Percentiles rank a stretch among this genome's conserved stretches.
These are phyloP conservation scores for Beauveria sp. DNA, from an alignment of 2,329 filamentous ascomycete species.

Conservation along the genomic window DNA sequence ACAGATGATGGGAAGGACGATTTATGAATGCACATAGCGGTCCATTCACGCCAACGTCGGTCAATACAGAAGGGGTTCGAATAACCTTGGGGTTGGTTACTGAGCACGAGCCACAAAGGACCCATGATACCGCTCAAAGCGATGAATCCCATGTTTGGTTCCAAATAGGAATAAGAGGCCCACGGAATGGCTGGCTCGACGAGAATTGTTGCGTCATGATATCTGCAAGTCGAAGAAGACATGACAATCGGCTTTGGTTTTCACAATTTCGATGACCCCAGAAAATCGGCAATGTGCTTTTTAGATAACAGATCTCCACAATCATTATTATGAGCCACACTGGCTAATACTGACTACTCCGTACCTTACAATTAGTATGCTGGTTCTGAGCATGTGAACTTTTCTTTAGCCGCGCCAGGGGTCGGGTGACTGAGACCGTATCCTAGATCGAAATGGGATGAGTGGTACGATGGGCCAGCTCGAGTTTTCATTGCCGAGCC, in stretches of 20 bases:
- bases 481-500: neutral
- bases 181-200: no score
- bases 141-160: no score
- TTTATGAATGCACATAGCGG: constrained; percentile 50
- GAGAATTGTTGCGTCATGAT: neutral
- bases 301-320: no score
- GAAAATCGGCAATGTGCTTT: no score
- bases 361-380: neutral
- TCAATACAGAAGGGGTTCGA: constrained; percentile 49
- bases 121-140: no score
- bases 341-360: neutral
- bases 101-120: neutral
- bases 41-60: constrained; percentile 72
- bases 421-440: neutral
- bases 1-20: constrained; percentile 44
- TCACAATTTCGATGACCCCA: no score
- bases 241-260: neutral
- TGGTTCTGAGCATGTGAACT: neutral
- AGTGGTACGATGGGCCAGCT: neutral
- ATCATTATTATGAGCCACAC: constrained; percentile 4
- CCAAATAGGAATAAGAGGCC: no score
- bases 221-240: neutral
- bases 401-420: neutral
- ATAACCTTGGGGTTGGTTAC: neutral
- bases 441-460: neutral